A percentile compares a stretch with the other conserved stretches of the same genome.
Evolutionary conservation across 192 early-diverging fungal species (phyloP).

Genomic region (Phlyctochytrium bullatum): DNA sequence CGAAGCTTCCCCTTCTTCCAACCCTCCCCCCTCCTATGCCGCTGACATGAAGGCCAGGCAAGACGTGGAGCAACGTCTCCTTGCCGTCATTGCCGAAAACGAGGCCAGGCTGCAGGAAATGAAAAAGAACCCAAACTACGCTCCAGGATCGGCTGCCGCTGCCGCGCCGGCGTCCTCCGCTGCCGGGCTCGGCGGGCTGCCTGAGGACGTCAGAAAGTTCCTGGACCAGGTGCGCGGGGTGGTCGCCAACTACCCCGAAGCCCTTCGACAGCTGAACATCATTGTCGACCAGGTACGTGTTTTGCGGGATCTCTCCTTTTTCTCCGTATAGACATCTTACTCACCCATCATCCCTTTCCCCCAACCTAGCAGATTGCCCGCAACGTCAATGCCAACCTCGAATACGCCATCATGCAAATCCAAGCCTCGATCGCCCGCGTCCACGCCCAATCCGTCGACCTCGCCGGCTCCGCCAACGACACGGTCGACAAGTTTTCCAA

Average conservation of each 20-base stretch:
- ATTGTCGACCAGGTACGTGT: slow-evolving; percentile 3
- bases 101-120: neutral
- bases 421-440: neutral
- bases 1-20: too few relatives aligned
- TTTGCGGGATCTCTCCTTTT: neutral
- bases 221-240: neutral
- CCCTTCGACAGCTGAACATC: slow-evolving; percentile 1
- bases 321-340: neutral
- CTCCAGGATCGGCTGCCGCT: neutral
- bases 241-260: neutral
- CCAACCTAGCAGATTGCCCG: neutral
- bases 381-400: slow-evolving; percentile 4
- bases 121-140: neutral
- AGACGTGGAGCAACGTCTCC: neutral
- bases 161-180: neutral
- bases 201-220: slow-evolving; percentile 6
- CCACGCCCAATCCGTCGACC: neutral
- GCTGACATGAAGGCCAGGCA: neutral
- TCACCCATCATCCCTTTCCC: neutral
- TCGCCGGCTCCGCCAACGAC: neutral
- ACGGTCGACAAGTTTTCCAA: neutral
- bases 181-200: neutral
- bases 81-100: slow-evolving; percentile 6
- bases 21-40: neutral
- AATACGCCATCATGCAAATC: slow-evolving; percentile 1